These are phyloP conservation scores for Beauveria pseudobassiana DNA, from an alignment of 2,329 filamentous ascomycete species.

Conservation along the genomic window DNA sequence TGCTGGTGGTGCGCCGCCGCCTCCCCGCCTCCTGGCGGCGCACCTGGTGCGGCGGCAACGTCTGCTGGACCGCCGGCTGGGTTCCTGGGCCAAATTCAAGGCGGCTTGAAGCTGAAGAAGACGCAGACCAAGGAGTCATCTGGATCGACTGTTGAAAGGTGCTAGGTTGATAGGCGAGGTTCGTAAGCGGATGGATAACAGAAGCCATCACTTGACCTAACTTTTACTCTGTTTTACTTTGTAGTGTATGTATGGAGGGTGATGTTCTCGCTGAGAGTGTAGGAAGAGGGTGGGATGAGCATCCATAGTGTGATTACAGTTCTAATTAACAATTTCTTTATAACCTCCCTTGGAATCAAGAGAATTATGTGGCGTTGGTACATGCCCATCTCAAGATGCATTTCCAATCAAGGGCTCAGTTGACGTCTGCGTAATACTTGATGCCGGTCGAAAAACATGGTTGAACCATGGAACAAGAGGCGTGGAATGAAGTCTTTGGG, in stretches of 20 bases:
- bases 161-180: constrained; percentile 32
- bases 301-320: not conserved
- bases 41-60: constrained; percentile 37
- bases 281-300: not conserved
- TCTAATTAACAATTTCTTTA: not conserved
- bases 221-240: not conserved
- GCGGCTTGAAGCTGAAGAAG: constrained; percentile 75
- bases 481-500: too few species aligned
- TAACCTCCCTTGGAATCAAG: not conserved
- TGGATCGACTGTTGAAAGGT: constrained; percentile 64
- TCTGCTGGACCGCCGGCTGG: constrained; percentile 44
- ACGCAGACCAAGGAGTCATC: constrained; percentile 86
- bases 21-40: constrained; percentile 38
- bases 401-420: too few species aligned
- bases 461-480: too few species aligned
- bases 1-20: constrained; percentile 27
- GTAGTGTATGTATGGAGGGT: constrained; percentile 3
- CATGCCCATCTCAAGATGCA: not conserved
- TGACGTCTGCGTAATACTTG: too few species aligned
- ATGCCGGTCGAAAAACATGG: too few species aligned
- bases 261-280: not conserved
- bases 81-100: constrained; percentile 75
- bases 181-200: not conserved
- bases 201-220: not conserved
- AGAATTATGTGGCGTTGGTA: not conserved